phyloP scores from a whole-genome alignment of 192 early-diverging fungal genomes.

The Umbelopsis sp. region DNA sequence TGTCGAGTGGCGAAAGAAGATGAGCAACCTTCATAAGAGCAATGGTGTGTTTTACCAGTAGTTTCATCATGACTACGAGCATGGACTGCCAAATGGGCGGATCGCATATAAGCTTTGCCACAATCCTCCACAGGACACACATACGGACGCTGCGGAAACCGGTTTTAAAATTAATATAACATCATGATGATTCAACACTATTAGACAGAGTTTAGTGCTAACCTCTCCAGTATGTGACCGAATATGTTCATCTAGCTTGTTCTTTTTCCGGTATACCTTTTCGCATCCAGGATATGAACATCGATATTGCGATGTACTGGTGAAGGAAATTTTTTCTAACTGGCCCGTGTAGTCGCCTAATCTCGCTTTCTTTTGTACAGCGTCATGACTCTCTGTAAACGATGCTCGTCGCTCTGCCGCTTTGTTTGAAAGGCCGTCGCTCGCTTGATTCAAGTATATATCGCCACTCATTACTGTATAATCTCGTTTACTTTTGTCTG shows the following conservation, averaged over 20 bases:
- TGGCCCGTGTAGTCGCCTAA: too few relatives aligned
- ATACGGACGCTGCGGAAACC: slow-evolving; percentile 41
- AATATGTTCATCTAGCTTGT: slow-evolving; percentile 39
- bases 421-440: too few relatives aligned
- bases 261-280: slow-evolving; percentile 40
- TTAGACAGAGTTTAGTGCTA: not conserved
- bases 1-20: slow-evolving; percentile 37
- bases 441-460: too few relatives aligned
- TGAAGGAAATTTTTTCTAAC: not conserved
- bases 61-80: slow-evolving; percentile 29
- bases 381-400: too few relatives aligned
- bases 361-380: too few relatives aligned
- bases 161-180: too few relatives aligned
- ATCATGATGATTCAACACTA: too few relatives aligned
- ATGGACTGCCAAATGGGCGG: slow-evolving; percentile 41
- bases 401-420: too few relatives aligned
- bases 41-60: slow-evolving; percentile 24
- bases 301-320: not conserved
- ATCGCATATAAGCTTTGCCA: slow-evolving; percentile 36
- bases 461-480: too few relatives aligned
- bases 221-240: slow-evolving; percentile 45
- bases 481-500: too few relatives aligned
- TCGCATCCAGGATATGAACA: slow-evolving; percentile 40
- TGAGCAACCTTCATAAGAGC: slow-evolving; percentile 33
- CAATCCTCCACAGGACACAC: slow-evolving; percentile 40